Evolutionary conservation across 768 basidiomycete species (phyloP).

Genomic region (Daedaleopsis nitida): DNA sequence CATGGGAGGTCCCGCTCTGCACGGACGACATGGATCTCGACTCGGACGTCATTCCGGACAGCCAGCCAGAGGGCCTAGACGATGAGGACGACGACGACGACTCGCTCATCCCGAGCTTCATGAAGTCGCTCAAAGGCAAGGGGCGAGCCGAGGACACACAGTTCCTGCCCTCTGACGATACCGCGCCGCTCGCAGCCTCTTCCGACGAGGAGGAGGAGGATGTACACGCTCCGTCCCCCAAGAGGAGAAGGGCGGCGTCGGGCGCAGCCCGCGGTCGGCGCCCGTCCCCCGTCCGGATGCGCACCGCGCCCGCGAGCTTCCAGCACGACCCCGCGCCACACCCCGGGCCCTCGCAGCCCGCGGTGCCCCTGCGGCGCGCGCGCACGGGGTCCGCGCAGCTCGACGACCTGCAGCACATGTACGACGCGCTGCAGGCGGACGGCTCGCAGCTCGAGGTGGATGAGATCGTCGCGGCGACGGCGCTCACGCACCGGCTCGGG

Average conservation of each 20-base stretch:
- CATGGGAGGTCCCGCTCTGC: slow-evolving; percentile 15
- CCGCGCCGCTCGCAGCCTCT: not conserved
- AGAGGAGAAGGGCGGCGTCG: not conserved
- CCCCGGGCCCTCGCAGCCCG: not conserved
- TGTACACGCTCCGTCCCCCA: not conserved
- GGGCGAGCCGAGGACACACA: not conserved
- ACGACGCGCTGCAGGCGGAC: slow-evolving; percentile 42
- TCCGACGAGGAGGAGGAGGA: not conserved
- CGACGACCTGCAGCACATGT: slow-evolving; percentile 45
- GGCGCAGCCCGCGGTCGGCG: slow-evolving; percentile 22
- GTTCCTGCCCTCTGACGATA: not conserved
- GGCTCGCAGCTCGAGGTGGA: slow-evolving; percentile 51
- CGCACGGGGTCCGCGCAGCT: slow-evolving; percentile 45
- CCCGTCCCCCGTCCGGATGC: slow-evolving; percentile 27
- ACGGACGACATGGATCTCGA: not conserved
- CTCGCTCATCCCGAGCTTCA: slow-evolving; percentile 10
- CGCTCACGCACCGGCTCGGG: slow-evolving; percentile 48
- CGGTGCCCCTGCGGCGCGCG: slow-evolving; percentile 36
- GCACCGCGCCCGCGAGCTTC: slow-evolving; percentile 7
- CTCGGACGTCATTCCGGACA: slow-evolving; percentile 3
- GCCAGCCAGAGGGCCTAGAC: slow-evolving; percentile 3
- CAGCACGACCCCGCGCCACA: not conserved
- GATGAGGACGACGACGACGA: slow-evolving; percentile 12
- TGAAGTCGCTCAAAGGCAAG: not conserved
- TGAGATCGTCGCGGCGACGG: slow-evolving; percentile 50